A percentile compares a stretch with the other conserved stretches of the same genome.
Evolutionary conservation across 2,329 filamentous ascomycete genomes (phyloP).

Genomic region (Tolypocladium ovalisporum): DNA sequence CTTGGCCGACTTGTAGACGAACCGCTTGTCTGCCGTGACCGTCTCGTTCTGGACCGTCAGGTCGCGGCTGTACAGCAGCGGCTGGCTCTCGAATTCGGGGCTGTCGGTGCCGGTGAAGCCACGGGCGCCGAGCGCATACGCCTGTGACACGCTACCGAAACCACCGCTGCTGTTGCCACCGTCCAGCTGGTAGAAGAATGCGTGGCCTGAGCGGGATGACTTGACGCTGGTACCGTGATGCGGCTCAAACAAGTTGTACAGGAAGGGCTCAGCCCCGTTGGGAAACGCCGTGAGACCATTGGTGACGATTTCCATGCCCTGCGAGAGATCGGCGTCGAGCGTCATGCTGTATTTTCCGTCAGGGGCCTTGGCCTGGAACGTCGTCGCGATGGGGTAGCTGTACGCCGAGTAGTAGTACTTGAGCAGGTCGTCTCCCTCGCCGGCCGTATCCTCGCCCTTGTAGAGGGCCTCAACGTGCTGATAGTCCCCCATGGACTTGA

Average conservation of each 20-base stretch:
- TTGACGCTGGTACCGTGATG: conserved; percentile 19
- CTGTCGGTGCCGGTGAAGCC: conserved; percentile 1
- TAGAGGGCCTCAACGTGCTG: conserved; percentile 24
- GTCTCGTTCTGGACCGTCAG: conserved; percentile 44
- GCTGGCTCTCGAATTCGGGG: conserved; percentile 11
- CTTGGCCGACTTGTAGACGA: neutral
- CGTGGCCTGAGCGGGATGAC: conserved; percentile 48
- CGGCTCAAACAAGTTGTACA: conserved; percentile 11
- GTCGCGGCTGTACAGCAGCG: conserved; percentile 45
- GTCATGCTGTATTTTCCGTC: conserved; percentile 5
- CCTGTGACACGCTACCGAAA: conserved; percentile 45
- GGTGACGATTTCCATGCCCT: conserved; percentile 27
- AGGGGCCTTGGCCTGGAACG: neutral
- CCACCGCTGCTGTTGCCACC: conserved; percentile 36
- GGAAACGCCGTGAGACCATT: conserved; percentile 37
- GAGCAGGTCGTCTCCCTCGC: neutral
- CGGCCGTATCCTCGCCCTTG: conserved; percentile 5
- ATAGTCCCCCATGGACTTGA: conserved; percentile 20
- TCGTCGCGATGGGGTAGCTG: conserved; percentile 7
- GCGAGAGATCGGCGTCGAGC: conserved; percentile 23
- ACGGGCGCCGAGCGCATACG: conserved; percentile 39
- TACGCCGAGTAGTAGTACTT: conserved; percentile 3
- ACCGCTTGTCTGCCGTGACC: conserved; percentile 35
- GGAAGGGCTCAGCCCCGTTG: conserved; percentile 48
- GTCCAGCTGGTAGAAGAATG: conserved; percentile 37